These are phyloP conservation scores for Periconia macrospinosa DNA, from an alignment of 2,329 filamentous ascomycete species.

Conservation along the genomic window DNA sequence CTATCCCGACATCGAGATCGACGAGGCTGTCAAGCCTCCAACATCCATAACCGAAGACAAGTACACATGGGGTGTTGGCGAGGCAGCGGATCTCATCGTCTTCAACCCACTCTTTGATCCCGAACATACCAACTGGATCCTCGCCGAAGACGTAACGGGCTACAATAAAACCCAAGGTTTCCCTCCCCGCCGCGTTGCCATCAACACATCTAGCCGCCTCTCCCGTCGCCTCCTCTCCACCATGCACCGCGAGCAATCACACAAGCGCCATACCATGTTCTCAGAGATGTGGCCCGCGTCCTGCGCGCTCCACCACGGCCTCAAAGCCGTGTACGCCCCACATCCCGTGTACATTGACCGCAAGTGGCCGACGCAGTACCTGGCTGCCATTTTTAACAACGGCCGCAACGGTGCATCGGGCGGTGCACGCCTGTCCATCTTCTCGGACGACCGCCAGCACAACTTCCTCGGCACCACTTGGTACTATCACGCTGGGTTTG, in stretches of 20 bases:
- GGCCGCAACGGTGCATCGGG: slow-evolving; percentile 55
- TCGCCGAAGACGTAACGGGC: slow-evolving; percentile 69
- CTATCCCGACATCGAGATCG: slow-evolving; percentile 54
- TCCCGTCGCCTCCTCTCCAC: slow-evolving; percentile 66
- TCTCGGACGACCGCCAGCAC: slow-evolving; percentile 55
- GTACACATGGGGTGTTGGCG: slow-evolving; percentile 67
- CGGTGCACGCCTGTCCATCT: slow-evolving; percentile 52
- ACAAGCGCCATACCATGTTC: slow-evolving; percentile 71
- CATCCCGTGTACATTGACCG: slow-evolving; percentile 61
- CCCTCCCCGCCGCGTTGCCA: slow-evolving; percentile 69
- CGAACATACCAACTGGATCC: slow-evolving; percentile 71
- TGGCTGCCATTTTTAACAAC: slow-evolving; percentile 59
- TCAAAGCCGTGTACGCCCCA: slow-evolving; percentile 72
- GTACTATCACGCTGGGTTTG: slow-evolving; percentile 57
- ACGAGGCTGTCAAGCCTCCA: slow-evolving; percentile 57
- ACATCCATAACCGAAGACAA: slow-evolving; percentile 57
- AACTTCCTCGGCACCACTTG: slow-evolving; percentile 57
- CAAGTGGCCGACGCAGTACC: slow-evolving; percentile 57
- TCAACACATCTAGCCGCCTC: slow-evolving; percentile 71
- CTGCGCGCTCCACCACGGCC: slow-evolving; percentile 72
- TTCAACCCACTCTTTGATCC: slow-evolving; percentile 78
- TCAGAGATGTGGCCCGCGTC: slow-evolving; percentile 77
- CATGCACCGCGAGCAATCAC: slow-evolving; percentile 76
- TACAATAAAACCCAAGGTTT: slow-evolving; percentile 59
- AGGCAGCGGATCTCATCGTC: slow-evolving; percentile 75